These are phyloP conservation scores for Populus euphratica DNA, from an alignment of 345 rosid species.

Conservation along the genomic window DNA sequence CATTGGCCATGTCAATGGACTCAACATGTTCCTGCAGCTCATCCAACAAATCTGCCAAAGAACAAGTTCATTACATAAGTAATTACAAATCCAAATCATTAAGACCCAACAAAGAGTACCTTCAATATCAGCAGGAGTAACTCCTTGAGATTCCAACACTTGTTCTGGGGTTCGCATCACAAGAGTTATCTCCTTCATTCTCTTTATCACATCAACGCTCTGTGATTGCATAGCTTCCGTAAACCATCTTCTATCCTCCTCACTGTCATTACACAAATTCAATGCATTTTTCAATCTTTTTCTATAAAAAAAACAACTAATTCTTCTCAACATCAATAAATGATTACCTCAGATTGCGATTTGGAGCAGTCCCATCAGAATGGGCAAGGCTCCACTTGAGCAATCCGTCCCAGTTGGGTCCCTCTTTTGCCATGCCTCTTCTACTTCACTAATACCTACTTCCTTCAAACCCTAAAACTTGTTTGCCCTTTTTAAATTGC, in stretches of 20 bases:
- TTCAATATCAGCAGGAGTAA: slow-evolving; percentile 70
- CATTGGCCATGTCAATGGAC: slow-evolving; percentile 24
- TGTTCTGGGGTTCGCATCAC: slow-evolving; percentile 77
- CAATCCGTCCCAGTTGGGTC: slow-evolving; percentile 90
- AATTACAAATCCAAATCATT: background rate
- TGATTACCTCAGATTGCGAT: slow-evolving; percentile 55
- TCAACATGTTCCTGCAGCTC: slow-evolving; percentile 68
- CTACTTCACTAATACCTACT: background rate
- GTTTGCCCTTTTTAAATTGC: background rate
- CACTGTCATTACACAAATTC: slow-evolving; percentile 31
- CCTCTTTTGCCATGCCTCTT: slow-evolving; percentile 57
- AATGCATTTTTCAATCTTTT: background rate
- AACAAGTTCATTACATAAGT: background rate
- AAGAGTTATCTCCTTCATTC: slow-evolving; percentile 81
- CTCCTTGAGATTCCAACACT: slow-evolving; percentile 77
- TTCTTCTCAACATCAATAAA: background rate
- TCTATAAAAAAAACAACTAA: background rate
- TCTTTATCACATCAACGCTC: slow-evolving; percentile 59
- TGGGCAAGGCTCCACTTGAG: slow-evolving; percentile 92
- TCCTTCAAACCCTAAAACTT: background rate
- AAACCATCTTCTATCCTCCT: slow-evolving; percentile 89
- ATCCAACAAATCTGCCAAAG: slow-evolving; percentile 59
- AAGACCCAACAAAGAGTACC: slow-evolving; percentile 31
- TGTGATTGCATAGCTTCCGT: slow-evolving; percentile 94
- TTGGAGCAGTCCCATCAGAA: slow-evolving; percentile 62